Evolutionary conservation across 495 filamentous ascomycete species (phyloP), one percentile per base, ranked within the genome.

Genomic region (Penicillium cinerascens): DNA sequence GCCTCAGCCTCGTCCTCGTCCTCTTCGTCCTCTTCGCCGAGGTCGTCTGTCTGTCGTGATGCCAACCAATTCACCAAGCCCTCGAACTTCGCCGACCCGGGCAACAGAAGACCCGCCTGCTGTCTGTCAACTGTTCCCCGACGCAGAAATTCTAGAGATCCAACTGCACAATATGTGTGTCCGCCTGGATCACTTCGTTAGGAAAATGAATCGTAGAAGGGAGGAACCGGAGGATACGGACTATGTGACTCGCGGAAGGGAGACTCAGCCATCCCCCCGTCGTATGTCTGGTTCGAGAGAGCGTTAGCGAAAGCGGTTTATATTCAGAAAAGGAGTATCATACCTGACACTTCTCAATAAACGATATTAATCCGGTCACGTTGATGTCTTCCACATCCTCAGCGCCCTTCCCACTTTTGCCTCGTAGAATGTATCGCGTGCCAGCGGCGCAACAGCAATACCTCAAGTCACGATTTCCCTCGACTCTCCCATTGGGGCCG

Each of bases 171-270:
- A 73, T 91, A 95, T 44, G 89, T 89, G 63, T 89, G 88, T 43
- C 92, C 92, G 56, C 90, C 91, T 92, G 60, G 21, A 49, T 57
- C 40, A 49, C 44, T 55, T 26, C 43, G 55, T 62, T 50, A 66
- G 58, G 22, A 54, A 58, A 42, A 39, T 29, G 38, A 13, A 6
- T 9, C 17, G 44, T 45, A 55, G 50, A 40, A 20, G 27, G 50
- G 44, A 53, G 3, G 42, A 6, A 26, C 22, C 22, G 22, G 20
- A n/a, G 15, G 20, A 44, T 39, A 68, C 82, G 44, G 78, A 92
- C 89, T 87, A 68, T 98, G 92, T 16, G 92, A 83, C 76, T 98
- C 93, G 40, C 92, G 85, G 51, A 81, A 84, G 3, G 87, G 85
- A 22, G 76, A 85, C 56, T 95, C 91, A 2, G 83, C 84, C 62